Evolutionary conservation across 257 asterid genomes (phyloP), one percentile per base, ranked within the genome.

Genomic region (Ballota nigra): DNA sequence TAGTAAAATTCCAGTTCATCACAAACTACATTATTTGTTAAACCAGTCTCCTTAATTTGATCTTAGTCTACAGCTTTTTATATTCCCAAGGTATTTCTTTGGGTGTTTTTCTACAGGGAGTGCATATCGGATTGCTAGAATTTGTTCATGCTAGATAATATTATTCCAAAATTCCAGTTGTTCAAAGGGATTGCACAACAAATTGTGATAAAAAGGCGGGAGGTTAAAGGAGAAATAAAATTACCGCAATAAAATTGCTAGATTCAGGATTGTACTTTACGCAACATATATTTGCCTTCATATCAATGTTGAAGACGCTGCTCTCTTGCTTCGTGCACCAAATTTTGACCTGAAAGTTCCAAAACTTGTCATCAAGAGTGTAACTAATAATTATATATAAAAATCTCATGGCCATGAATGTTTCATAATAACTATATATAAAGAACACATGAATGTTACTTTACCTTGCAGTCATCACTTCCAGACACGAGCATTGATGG

Each of bases 401-500:
- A n/a, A 69, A 10, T 11, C 9, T 31, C 12, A 43, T 12, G 33
- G 40, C 23, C 52, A 28, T 56, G 28, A 38, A 43, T 31, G 34
- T 19, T 22, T 29, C n/a, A 49, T 29, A 12, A 38, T 66, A 59
- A 8, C 16, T 38, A 38, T n/a, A 22, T 26, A 29, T 63, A 28
- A 24, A 56, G 31, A 2, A 9, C 56, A 8, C 4, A 36, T 4
- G 43, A 8, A 2, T 36, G 6, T 8, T 36, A 8, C 43, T 36
- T 36, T 36, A 36, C 97, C 97, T 83, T 88, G 86, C 96, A 90
- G 77, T 90, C 96, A 31, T 88, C 95, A 78, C 96, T 86, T 36
- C 96, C 96, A 62, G 95, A 90, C n/a, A 88, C 92, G 36, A 90
- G 88, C 96, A 90, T 85, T 61, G 92, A 80, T 40, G 96, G 96